Evolutionary conservation across 1,139 yeast species (phyloP), one percentile per base, ranked within the genome.

Genomic region (Insectozyma bohioensis): DNA sequence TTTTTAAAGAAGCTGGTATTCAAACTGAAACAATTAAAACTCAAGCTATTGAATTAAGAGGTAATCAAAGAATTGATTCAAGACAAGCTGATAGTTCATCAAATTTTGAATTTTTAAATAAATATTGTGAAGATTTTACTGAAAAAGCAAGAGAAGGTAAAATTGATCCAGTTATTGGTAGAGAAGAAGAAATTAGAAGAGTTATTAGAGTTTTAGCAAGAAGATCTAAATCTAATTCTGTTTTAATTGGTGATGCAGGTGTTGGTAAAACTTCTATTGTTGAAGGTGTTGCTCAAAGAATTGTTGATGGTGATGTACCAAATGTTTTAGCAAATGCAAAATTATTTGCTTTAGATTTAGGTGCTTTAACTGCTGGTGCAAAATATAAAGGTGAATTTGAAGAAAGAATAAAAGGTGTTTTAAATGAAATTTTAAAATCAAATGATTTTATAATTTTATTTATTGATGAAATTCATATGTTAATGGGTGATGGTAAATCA

Each of bases 341-440:
- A 45, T 70, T 92, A 37, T 88, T 82, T 58, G 85, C 97, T 10
- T 72, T 92, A 43, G 98, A 92, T 58, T 72, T 92, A 48, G 97
- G 97, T 44, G 94, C 98, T 1, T 75, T 92, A 51, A 90, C 95
- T 38, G 98, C 98, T 6, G 99, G 99, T 61, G 97, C 98, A 35
- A 92, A 92, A 57, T 90, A 87, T 61, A 95, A 90, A 61, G 99
- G 99, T 63, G 98, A 92, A 56, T 92, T 92, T 54, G 99, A 92
- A 67, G 99, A 92, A 65, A 80, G 99, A 63, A 74, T 92, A 52
- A 92, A 94, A 64, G 97, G 97, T 43, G 98, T 92, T 14, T 70
- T 92, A 54, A 85, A 80, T 56, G 99, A 94, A 51, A 85, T 92
- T 50, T 96, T 87, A 56, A 85, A 87, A 47, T 80, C 96, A 1